A percentile compares a stretch with the other conserved stretches of the same genome.
phyloP scores from a whole-genome alignment of 208 protist species.

The Acanthamoeba quina region DNA sequence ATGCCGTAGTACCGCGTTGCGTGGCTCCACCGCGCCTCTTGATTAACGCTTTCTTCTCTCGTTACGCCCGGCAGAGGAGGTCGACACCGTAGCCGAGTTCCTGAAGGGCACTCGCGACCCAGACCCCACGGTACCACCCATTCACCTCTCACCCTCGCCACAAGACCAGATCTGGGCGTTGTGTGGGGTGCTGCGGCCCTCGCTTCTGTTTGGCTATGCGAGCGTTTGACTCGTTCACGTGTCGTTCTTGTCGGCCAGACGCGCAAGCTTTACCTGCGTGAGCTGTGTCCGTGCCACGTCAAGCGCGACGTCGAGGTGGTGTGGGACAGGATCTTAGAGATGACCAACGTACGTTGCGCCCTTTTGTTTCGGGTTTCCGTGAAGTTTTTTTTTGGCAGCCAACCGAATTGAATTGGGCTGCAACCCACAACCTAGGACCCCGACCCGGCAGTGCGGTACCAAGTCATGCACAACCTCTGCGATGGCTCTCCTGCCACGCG shows the following conservation, averaged over 20 bases:
- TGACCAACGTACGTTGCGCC: conserved; percentile 43
- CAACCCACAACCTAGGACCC: background rate
- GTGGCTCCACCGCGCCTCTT: no score
- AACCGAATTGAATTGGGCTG: background rate
- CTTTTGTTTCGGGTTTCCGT: background rate
- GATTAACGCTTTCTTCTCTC: no score
- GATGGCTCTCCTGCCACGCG: conserved; percentile 74
- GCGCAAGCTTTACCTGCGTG: conserved; percentile 38
- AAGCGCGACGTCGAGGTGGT: conserved; percentile 73
- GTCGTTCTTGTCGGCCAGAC: background rate
- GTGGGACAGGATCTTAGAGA: conserved; percentile 77
- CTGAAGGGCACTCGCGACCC: background rate
- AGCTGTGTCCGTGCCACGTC: conserved; percentile 81
- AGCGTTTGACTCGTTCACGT: background rate
- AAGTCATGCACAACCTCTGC: conserved; percentile 77
- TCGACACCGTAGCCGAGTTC: conserved; percentile 17
- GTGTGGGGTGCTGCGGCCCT: no score
- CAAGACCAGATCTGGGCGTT: no score
- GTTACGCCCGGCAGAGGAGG: background rate
- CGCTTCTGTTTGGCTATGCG: background rate
- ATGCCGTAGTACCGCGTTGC: background rate
- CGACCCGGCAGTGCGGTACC: conserved; percentile 75
- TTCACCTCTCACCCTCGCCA: no score
- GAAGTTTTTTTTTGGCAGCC: no score
- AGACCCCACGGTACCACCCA: background rate